These are phyloP conservation scores for Coniochaeta sp. DNA, from an alignment of 2,329 filamentous ascomycete species.

Conservation along the genomic window DNA sequence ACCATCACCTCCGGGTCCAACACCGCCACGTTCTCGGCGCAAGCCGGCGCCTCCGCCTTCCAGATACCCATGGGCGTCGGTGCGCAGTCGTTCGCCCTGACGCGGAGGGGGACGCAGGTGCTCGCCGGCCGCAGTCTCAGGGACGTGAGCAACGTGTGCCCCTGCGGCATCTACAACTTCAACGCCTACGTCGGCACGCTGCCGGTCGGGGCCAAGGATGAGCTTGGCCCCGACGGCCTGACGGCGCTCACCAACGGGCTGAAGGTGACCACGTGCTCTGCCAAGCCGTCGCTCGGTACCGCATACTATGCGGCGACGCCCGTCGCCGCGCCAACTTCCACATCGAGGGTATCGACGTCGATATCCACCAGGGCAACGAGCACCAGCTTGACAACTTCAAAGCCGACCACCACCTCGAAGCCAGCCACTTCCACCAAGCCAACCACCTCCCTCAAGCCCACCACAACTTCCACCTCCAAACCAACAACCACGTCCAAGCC, in stretches of 20 bases:
- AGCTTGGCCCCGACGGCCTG: slow-evolving; percentile 26
- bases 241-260: slow-evolving; percentile 18
- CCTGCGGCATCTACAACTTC: slow-evolving; percentile 48
- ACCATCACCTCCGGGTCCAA: slow-evolving; percentile 36
- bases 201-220: slow-evolving; percentile 27
- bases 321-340: background rate
- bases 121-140: slow-evolving; percentile 38
- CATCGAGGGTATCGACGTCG: no score
- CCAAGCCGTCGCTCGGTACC: slow-evolving; percentile 8
- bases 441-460: background rate
- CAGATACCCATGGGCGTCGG: slow-evolving; percentile 39
- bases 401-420: background rate
- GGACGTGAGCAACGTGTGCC: slow-evolving; percentile 28
- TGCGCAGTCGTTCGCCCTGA: slow-evolving; percentile 36
- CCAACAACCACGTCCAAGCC: background rate
- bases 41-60: slow-evolving; percentile 35
- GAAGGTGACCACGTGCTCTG: slow-evolving; percentile 18
- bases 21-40: slow-evolving; percentile 33
- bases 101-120: slow-evolving; percentile 29
- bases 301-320: background rate
- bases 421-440: background rate
- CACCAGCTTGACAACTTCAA: background rate
- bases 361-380: background rate
- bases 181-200: slow-evolving; percentile 43
- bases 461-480: no score